phyloP scores from a whole-genome alignment of 192 early-diverging fungal species.

The Chytriomyces sp. region DNA sequence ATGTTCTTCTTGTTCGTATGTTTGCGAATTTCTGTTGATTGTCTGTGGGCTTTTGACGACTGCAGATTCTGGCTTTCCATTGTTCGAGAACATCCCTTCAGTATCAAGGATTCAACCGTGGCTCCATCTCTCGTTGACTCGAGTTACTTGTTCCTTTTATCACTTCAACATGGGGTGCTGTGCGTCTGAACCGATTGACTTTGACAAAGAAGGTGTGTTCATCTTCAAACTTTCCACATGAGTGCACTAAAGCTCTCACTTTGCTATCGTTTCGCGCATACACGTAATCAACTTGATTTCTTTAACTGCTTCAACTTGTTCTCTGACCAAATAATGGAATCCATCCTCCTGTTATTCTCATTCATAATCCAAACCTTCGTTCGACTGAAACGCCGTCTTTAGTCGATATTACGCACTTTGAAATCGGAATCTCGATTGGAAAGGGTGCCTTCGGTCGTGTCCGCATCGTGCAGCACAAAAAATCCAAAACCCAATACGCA shows the following conservation, averaged over 20 bases:
- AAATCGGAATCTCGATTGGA: constrained; percentile 86
- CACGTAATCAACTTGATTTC: background rate
- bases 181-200: background rate
- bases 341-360: background rate
- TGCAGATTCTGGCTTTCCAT: too few relatives aligned
- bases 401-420: constrained; percentile 90
- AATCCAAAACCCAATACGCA: background rate
- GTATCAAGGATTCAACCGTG: too few relatives aligned
- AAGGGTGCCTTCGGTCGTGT: constrained; percentile 97
- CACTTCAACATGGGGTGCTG: background rate
- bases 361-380: background rate
- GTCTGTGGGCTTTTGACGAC: too few relatives aligned
- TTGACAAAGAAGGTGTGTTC: background rate
- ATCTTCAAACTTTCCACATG: too few relatives aligned
- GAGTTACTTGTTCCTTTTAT: too few relatives aligned
- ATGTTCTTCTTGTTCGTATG: too few relatives aligned
- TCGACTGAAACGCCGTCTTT: background rate
- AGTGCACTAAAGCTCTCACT: background rate
- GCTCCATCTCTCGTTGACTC: too few relatives aligned
- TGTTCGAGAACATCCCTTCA: too few relatives aligned
- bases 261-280: background rate
- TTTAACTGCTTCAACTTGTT: background rate
- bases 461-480: background rate
- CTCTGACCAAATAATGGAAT: too few relatives aligned
- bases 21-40: too few relatives aligned